A percentile compares a stretch with the other conserved stretches of the same genome.
Evolutionary conservation across 257 asterid genomes (phyloP).

Genomic region (Solanum gracilifrons): DNA sequence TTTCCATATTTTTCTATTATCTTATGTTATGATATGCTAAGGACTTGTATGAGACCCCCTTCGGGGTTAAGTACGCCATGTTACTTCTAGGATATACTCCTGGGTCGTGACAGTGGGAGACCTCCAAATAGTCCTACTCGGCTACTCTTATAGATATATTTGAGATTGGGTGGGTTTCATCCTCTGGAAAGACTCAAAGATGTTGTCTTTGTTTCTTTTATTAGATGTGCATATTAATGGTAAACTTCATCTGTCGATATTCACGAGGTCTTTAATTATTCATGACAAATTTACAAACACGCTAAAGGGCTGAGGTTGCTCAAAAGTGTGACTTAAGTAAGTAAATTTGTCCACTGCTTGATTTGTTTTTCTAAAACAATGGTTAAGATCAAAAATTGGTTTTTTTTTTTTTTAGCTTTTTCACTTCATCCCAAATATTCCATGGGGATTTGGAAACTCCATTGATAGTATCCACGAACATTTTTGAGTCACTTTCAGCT

Average conservation of each 20-base stretch:
- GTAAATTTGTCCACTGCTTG: not conserved
- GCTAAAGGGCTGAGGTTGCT: not conserved
- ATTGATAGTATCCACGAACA: too few relatives aligned
- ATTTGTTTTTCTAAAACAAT: too few relatives aligned
- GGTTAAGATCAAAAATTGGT: not conserved
- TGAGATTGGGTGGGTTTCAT: not conserved
- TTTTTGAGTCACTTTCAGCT: not conserved
- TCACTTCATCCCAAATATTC: not conserved
- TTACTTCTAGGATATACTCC: too few relatives aligned
- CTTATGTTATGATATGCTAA: too few relatives aligned
- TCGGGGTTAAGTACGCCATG: too few relatives aligned
- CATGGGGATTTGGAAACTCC: not conserved
- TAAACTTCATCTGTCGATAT: too few relatives aligned
- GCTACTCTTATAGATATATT: too few relatives aligned
- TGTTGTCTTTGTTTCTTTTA: not conserved
- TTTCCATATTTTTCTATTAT: too few relatives aligned
- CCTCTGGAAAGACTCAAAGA: not conserved
- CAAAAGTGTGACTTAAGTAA: not conserved
- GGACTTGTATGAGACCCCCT: too few relatives aligned
- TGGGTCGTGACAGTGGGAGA: not conserved
- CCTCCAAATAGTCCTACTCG: not conserved
- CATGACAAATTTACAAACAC: too few relatives aligned
- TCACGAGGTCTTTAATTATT: not conserved
- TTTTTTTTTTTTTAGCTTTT: not conserved
- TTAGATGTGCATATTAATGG: not conserved